These are phyloP conservation scores for Penicillium diatomitis DNA, from an alignment of 495 filamentous ascomycete species.

Conservation along the genomic window DNA sequence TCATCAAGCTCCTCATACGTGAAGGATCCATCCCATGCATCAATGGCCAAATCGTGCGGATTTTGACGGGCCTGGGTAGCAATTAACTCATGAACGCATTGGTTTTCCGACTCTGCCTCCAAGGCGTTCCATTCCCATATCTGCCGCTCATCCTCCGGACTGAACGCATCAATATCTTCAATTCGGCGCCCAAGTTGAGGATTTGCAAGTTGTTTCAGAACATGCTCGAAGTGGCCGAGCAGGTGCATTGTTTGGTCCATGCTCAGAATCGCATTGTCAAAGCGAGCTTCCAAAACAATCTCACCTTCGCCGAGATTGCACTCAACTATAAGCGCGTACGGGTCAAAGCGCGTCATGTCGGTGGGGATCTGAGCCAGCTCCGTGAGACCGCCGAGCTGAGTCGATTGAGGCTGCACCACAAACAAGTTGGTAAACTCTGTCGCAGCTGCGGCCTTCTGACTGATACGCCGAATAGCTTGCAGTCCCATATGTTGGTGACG, in stretches of 20 bases:
- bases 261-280: background rate
- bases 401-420: background rate
- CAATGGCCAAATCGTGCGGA: slow-evolving; percentile 24
- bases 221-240: background rate
- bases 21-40: slow-evolving; percentile 40
- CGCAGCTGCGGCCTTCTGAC: background rate
- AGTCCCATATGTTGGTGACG: background rate
- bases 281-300: background rate
- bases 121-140: slow-evolving; percentile 1
- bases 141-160: background rate
- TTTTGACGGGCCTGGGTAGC: slow-evolving; percentile 15
- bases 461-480: background rate
- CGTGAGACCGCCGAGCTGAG: background rate
- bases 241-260: background rate
- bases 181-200: background rate
- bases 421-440: background rate
- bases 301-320: background rate
- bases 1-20: slow-evolving; percentile 41
- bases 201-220: background rate
- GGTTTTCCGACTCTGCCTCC: background rate
- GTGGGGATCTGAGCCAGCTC: background rate
- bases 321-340: slow-evolving; percentile 1
- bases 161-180: background rate
- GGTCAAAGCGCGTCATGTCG: background rate
- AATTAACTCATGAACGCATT: slow-evolving; percentile 18